These are phyloP conservation scores for Singerocomus rubriflavus DNA, from an alignment of 1,284 basidiomycete genomes.

Conservation along the genomic window DNA sequence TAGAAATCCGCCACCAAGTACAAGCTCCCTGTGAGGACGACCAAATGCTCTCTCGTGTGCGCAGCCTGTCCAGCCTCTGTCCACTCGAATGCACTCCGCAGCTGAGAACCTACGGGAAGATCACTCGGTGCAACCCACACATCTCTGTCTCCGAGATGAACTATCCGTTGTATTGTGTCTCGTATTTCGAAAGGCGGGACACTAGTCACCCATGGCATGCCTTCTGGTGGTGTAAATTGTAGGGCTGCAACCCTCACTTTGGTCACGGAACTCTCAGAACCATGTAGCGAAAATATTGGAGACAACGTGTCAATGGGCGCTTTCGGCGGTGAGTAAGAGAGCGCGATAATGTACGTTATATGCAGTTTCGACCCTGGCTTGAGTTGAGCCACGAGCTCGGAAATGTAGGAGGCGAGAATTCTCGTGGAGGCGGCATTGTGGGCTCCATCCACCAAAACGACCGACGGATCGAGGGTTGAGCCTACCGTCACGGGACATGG, in stretches of 20 bases:
- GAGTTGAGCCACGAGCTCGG: constrained; percentile 32
- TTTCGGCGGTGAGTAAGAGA: constrained; percentile 83
- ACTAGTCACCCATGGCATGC: constrained; percentile 88
- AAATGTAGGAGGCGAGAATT: constrained; percentile 72
- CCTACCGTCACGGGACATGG: constrained; percentile 20
- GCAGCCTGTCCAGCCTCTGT: constrained; percentile 26
- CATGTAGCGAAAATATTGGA: constrained; percentile 49
- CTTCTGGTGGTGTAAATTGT: constrained; percentile 69
- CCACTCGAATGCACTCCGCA: constrained; percentile 45
- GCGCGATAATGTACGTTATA: constrained; percentile 69
- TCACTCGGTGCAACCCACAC: constrained; percentile 40
- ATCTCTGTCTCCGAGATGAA: constrained; percentile 37
- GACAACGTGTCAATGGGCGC: constrained; percentile 66
- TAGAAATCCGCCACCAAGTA: constrained; percentile 92
- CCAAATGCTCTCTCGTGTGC: constrained; percentile 36
- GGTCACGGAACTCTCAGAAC: constrained; percentile 25
- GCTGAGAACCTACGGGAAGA: constrained; percentile 29
- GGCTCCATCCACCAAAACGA: constrained; percentile 87
- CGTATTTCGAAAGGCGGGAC: constrained; percentile 51
- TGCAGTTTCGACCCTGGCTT: constrained; percentile 28
- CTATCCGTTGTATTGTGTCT: constrained; percentile 40
- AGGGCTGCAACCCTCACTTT: constrained; percentile 53
- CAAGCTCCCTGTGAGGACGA: constrained; percentile 84
- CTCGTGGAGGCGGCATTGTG: constrained; percentile 87
- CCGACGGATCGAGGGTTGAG: constrained; percentile 26